Base-by-base conservation (phyloP, 345 rosid genomes). In the Cardamine occulta region DNA sequence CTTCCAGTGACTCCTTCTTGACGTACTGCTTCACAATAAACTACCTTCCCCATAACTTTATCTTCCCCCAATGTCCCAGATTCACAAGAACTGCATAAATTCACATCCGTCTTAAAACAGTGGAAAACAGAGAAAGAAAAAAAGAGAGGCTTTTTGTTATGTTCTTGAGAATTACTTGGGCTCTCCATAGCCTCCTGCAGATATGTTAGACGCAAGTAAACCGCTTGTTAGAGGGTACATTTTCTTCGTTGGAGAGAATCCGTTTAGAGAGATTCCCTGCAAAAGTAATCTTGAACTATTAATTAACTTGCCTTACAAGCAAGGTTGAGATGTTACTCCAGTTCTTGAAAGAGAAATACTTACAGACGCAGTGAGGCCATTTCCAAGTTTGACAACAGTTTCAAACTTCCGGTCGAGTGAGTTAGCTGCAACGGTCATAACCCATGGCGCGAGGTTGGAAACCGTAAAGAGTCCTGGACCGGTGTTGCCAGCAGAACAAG, bases 381-480 rank as follows among this genome's bases (percentile, higher is more conserved):
- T 81, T 18, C 96, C 91, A 14, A 94, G 83, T 79, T 85, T 84
- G 35, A 88, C 73, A 11, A 69, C 18, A 6, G 96, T 84, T 37
- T 24, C 67, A 19, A 90, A 91, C 75, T 86, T 78, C 42, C 97
- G 72, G 37, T 94, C 96, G 14, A 84, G 70, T 58, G 85, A 83
- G 49, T 76, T 86, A 55, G 97, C 97, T 3, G 88, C 96, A 5
- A 88, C 92, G 0, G 97, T 94, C 74, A 91, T 7, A 21, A 94
- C 81, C 98, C 98, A 94, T 0, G 98, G 98, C 0, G 98, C 95
- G 2, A 87, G 84, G 40, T 94, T 94, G 13, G 83, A 57, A 7
- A 88, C 86, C 0, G 97, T 79, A 5, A 34, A 76, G 1, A 52
- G 42, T 21, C 7, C 11, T 6, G 97, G 97, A 6, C 97, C 99